A percentile compares a stretch with the other conserved stretches of the same genome.
phyloP scores from a whole-genome alignment of 1,284 basidiomycete genomes.

The Sporisorium graminicola region DNA sequence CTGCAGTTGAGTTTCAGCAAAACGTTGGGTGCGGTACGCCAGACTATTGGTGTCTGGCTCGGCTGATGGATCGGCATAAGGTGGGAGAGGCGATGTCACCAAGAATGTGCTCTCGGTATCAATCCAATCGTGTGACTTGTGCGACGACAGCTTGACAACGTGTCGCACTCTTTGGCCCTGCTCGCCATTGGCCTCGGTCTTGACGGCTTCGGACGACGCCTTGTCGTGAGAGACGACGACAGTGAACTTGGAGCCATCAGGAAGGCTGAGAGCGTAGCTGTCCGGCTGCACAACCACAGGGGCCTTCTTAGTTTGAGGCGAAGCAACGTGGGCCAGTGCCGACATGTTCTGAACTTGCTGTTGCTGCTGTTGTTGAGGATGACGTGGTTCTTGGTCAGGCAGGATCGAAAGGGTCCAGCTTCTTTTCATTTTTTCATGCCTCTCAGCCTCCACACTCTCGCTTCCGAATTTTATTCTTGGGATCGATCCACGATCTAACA shows the following conservation, averaged over 20 bases:
- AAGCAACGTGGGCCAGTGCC: constrained; percentile 41
- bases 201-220: background rate
- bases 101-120: constrained; percentile 30
- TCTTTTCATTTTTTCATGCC: background rate
- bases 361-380: background rate
- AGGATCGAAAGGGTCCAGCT: background rate
- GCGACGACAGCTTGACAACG: constrained; percentile 26
- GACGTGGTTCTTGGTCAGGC: background rate
- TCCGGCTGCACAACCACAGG: constrained; percentile 25
- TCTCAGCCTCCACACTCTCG: background rate
- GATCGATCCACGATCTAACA: background rate
- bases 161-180: constrained; percentile 17
- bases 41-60: constrained; percentile 64
- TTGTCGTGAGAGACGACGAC: constrained; percentile 40
- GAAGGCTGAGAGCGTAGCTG: constrained; percentile 33
- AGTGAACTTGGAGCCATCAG: constrained; percentile 42
- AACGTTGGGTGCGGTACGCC: constrained; percentile 41
- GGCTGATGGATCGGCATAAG: constrained; percentile 48
- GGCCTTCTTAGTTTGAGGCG: constrained; percentile 38
- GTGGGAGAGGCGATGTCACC: constrained; percentile 38
- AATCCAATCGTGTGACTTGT: constrained; percentile 33
- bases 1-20: constrained; percentile 24
- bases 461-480: background rate
- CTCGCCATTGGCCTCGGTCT: constrained; percentile 1
- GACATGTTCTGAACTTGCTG: constrained; percentile 22